A percentile compares a stretch with the other conserved stretches of the same genome.
Evolutionary conservation across 768 basidiomycete genomes (phyloP).

Genomic region (Leccinum arenicola): DNA sequence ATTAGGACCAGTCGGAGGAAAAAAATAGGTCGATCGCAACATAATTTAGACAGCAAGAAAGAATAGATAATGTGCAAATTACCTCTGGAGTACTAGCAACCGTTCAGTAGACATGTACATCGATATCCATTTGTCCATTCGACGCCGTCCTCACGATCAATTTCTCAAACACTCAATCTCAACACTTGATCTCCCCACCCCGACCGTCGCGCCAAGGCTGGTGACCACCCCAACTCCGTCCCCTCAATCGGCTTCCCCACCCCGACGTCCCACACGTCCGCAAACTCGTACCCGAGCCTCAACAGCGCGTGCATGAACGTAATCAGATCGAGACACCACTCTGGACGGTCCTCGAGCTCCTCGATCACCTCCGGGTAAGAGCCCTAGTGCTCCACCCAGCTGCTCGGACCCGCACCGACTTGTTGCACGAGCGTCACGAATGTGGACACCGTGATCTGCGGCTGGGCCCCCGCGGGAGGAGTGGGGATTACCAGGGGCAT

Average conservation of each 20-base stretch:
- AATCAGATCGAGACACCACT: slow-evolving; percentile 82
- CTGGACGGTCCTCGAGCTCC: slow-evolving; percentile 80
- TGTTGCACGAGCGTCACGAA: slow-evolving; percentile 61
- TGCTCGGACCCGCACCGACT: slow-evolving; percentile 67
- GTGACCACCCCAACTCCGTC: slow-evolving; percentile 89
- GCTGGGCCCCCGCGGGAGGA: slow-evolving; percentile 20
- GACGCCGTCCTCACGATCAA: neutral
- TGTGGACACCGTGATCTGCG: slow-evolving; percentile 47
- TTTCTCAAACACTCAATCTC: slow-evolving; percentile 18
- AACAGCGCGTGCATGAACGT: slow-evolving; percentile 93
- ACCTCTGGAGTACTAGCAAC: neutral
- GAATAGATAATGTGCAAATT: neutral
- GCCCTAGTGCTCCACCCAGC: slow-evolving; percentile 55
- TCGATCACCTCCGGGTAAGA: slow-evolving; percentile 45
- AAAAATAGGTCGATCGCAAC: neutral
- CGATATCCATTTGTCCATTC: neutral
- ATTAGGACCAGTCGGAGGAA: neutral
- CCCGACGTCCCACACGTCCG: slow-evolving; percentile 58
- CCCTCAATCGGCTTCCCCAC: slow-evolving; percentile 86
- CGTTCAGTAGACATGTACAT: neutral
- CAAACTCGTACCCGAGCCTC: slow-evolving; percentile 88
- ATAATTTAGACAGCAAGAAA: neutral
- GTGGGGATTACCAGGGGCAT: slow-evolving; percentile 57
- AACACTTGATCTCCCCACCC: slow-evolving; percentile 58
- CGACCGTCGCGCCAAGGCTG: slow-evolving; percentile 76